Percentiles rank a stretch among this genome's conserved stretches.
Evolutionary conservation across 2,329 filamentous ascomycete genomes (phyloP).

Genomic region (Dothistroma pini): DNA sequence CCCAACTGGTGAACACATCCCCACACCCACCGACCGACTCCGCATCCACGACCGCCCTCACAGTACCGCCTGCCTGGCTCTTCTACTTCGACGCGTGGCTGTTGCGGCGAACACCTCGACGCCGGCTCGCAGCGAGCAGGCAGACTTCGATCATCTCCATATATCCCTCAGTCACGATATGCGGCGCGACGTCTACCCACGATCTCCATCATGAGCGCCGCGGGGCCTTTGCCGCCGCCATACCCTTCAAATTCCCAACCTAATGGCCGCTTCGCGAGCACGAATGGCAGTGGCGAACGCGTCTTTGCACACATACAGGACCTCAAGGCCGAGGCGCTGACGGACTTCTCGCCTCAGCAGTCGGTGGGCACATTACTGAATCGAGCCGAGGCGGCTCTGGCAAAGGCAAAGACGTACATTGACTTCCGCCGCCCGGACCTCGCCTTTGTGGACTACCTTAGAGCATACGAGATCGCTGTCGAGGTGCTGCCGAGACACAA

Average conservation of each 20-base stretch:
- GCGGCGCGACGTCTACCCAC: conserved; percentile 6
- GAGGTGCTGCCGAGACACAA: conserved; percentile 72
- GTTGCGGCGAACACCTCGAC: neutral
- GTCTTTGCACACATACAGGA: conserved; percentile 42
- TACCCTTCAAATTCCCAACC: conserved; percentile 3
- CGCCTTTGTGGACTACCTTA: conserved; percentile 80
- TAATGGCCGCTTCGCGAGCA: neutral
- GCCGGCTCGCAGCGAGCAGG: neutral
- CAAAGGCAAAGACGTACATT: conserved; percentile 55
- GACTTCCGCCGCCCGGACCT: conserved; percentile 65
- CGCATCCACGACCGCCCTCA: conserved; percentile 1
- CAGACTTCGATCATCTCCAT: neutral
- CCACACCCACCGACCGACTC: neutral
- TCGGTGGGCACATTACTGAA: conserved; percentile 38
- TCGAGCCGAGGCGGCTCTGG: conserved; percentile 41
- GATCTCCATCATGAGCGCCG: conserved; percentile 38
- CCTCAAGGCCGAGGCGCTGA: conserved; percentile 40
- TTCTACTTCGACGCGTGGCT: conserved; percentile 1
- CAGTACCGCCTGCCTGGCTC: conserved; percentile 8
- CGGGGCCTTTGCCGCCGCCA: conserved; percentile 24
- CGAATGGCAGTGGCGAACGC: conserved; percentile 24
- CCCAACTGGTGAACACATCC: neutral
- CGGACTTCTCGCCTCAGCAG: conserved; percentile 28
- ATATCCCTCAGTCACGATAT: conserved; percentile 4
- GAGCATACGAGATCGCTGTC: conserved; percentile 73